A percentile compares a stretch with the other conserved stretches of the same genome.
These are phyloP conservation scores for Didymella exigua DNA, from an alignment of 2,329 filamentous ascomycete genomes.

Conservation along the genomic window DNA sequence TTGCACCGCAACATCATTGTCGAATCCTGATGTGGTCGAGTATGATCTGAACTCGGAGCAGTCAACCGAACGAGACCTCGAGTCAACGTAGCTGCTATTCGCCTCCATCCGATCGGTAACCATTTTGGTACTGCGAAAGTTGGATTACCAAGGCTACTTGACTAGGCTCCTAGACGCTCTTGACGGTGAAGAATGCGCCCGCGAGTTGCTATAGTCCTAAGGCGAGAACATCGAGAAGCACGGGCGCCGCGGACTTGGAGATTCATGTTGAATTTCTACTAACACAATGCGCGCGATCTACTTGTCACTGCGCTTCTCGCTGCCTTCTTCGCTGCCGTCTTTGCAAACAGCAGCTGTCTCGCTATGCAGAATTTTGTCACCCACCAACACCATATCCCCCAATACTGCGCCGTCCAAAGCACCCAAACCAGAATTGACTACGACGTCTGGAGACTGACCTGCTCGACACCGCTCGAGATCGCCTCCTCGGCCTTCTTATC, in stretches of 20 bases:
- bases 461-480: slow-evolving; percentile 52
- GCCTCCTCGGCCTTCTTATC: slow-evolving; percentile 51
- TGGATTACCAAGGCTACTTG: not conserved
- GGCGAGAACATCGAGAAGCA: not conserved
- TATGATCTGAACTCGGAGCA: not conserved
- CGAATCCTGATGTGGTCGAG: not conserved
- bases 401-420: not conserved
- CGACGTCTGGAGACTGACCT: slow-evolving; percentile 52
- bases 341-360: not conserved
- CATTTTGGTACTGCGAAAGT: not conserved
- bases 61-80: not conserved
- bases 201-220: not conserved
- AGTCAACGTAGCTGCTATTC: not conserved
- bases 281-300: not conserved
- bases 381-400: not conserved
- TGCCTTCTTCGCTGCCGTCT: not conserved
- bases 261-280: slow-evolving; percentile 10
- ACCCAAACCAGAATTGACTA: slow-evolving; percentile 19
- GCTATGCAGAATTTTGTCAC: slow-evolving; percentile 3
- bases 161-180: not conserved
- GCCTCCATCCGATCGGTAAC: not conserved
- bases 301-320: not conserved
- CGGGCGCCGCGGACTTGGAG: not conserved
- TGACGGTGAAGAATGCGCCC: not conserved
- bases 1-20: too few species aligned